These are phyloP conservation scores for Tetrahymena malaccensis DNA, from an alignment of 73 alveolate species.

Conservation along the genomic window DNA sequence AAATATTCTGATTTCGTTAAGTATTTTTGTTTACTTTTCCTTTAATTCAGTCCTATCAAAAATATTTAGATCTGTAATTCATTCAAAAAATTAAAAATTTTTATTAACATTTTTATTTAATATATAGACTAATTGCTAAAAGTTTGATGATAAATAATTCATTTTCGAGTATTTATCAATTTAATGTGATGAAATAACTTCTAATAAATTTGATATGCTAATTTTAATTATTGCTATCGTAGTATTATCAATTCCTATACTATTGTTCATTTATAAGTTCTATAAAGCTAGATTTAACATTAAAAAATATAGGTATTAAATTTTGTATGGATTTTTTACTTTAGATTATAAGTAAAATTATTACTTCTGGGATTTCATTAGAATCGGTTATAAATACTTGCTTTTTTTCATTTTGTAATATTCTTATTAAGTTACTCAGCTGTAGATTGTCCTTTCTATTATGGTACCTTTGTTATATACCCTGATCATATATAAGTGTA, in stretches of 20 bases:
- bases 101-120: background rate
- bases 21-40: background rate
- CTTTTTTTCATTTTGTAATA: background rate
- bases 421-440: background rate
- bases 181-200: background rate
- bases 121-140: background rate
- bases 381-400: background rate
- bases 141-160: background rate
- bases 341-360: background rate
- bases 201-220: background rate
- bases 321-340: background rate
- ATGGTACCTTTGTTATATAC: background rate
- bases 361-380: background rate
- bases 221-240: background rate
- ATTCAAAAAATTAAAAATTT: background rate
- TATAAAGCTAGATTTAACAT: background rate
- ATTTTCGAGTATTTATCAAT: background rate
- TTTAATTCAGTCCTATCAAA: background rate
- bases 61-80: background rate
- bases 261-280: background rate
- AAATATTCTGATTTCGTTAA: background rate
- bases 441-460: background rate
- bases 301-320: no score
- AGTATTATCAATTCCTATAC: background rate
- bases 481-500: background rate